These are phyloP conservation scores for Rhodotorula graminis DNA, from an alignment of 768 basidiomycete genomes.

Conservation along the genomic window DNA sequence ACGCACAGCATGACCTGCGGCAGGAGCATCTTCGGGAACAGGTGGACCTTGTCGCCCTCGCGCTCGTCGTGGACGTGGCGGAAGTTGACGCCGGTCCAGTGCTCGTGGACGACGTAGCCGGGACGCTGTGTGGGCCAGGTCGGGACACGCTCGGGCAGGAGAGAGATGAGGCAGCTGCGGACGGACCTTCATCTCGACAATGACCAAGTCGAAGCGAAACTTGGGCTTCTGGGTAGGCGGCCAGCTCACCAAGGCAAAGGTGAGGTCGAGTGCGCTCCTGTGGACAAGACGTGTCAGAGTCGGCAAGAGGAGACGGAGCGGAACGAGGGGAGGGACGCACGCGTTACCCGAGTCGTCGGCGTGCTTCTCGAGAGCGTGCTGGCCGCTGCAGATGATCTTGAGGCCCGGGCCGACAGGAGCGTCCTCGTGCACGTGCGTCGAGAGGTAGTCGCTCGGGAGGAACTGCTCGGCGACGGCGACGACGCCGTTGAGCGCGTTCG, in stretches of 20 bases:
- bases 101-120: not conserved
- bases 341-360: not conserved
- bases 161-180: not conserved
- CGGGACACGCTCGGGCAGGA: too few species aligned
- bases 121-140: not conserved
- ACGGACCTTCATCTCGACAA: conserved; percentile 1
- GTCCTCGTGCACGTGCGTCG: not conserved
- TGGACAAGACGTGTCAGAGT: too few species aligned
- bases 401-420: not conserved
- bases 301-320: too few species aligned
- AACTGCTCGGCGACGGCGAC: not conserved
- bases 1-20: not conserved
- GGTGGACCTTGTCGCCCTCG: not conserved
- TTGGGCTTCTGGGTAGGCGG: not conserved
- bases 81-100: not conserved
- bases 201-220: not conserved
- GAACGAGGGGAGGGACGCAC: too few species aligned
- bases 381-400: not conserved
- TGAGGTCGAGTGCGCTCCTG: conserved; percentile 4
- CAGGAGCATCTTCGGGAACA: not conserved
- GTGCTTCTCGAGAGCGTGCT: not conserved
- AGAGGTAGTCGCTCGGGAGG: not conserved
- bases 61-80: not conserved
- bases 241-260: not conserved
- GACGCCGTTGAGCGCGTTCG: not conserved